Conservation (phyloP, 495 filamentous ascomycete genomes). For the Collariella sp. region DNA sequence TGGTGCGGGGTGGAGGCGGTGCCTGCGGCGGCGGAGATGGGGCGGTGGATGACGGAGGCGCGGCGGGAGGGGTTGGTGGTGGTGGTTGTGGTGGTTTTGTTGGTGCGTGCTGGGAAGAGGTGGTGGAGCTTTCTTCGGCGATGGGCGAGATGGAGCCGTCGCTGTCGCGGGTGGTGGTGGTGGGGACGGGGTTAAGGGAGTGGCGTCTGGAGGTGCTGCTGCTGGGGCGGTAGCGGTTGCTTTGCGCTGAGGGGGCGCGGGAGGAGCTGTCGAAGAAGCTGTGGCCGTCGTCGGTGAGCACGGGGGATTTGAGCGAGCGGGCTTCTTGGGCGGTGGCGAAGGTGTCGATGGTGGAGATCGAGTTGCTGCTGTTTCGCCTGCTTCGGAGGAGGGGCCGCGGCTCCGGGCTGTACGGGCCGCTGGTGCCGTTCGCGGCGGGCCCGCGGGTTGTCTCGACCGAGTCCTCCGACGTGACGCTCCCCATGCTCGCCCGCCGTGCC, state of each 20-base stretch:
- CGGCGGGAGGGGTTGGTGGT: neutral
- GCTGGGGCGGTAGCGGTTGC: slow-evolving; percentile 17
- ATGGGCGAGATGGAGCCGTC: slow-evolving; percentile 28
- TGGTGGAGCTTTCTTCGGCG: slow-evolving; percentile 19
- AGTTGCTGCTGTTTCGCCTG: slow-evolving; percentile 54
- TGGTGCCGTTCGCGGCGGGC: slow-evolving; percentile 21
- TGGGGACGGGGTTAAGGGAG: slow-evolving; percentile 16
- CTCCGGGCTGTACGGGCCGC: neutral
- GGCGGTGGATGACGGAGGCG: slow-evolving; percentile 26
- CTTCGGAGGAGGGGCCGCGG: neutral
- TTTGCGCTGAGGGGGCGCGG: slow-evolving; percentile 20
- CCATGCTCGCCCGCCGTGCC: slow-evolving; percentile 44
- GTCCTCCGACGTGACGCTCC: slow-evolving; percentile 52
- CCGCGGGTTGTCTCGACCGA: slow-evolving; percentile 70
- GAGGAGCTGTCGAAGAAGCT: slow-evolving; percentile 10
- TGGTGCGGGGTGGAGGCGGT: slow-evolving; percentile 25
- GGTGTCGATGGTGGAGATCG: slow-evolving; percentile 66
- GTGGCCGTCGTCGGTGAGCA: slow-evolving; percentile 11
- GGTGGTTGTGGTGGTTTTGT: slow-evolving; percentile 3
- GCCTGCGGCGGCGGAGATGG: slow-evolving; percentile 27
- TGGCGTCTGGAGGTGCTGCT: slow-evolving; percentile 24
- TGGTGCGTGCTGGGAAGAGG: neutral
- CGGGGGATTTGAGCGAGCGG: slow-evolving; percentile 25
- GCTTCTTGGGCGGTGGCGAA: slow-evolving; percentile 81
- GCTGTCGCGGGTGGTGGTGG: slow-evolving; percentile 15